Conservation (phyloP, 768 basidiomycete genomes). For the Amanita rubescens region DNA sequence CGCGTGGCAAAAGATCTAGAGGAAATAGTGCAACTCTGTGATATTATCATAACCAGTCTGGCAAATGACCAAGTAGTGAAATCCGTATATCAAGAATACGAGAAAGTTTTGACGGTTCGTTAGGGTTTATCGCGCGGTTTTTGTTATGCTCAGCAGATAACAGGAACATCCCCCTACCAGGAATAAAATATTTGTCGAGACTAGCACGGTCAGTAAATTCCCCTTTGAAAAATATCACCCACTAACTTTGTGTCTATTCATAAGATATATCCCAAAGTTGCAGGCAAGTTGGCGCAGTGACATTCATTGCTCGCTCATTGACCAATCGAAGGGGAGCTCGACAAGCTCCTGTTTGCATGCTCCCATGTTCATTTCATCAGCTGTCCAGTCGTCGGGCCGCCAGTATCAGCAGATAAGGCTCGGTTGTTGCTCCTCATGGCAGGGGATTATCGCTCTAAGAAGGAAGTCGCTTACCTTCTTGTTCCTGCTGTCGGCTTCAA, state of each 20-base stretch:
- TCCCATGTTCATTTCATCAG: conserved; percentile 60
- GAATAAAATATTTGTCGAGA: conserved; percentile 78
- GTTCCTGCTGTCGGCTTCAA: conserved; percentile 76
- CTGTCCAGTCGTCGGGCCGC: conserved; percentile 73
- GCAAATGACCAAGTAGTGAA: conserved; percentile 65
- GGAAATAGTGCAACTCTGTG: conserved; percentile 58
- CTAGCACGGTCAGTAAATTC: conserved; percentile 58
- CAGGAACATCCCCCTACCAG: conserved; percentile 37
- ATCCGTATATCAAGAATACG: conserved; percentile 53
- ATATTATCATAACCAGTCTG: conserved; percentile 71
- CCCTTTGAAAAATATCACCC: not conserved
- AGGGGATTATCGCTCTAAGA: conserved; percentile 77
- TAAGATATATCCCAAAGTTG: conserved; percentile 49
- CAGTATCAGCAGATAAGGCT: conserved; percentile 55
- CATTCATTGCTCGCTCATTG: conserved; percentile 1
- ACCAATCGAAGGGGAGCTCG: conserved; percentile 46
- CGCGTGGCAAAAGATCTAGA: conserved; percentile 47
- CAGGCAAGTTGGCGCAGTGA: conserved; percentile 26
- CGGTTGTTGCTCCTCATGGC: conserved; percentile 70
- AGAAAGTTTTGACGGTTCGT: conserved; percentile 47
- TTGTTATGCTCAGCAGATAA: conserved; percentile 6
- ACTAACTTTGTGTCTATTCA: conserved; percentile 7
- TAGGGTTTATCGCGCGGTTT: not conserved
- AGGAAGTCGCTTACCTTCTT: conserved; percentile 68
- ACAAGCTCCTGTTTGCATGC: conserved; percentile 51